Evolutionary conservation across 495 filamentous ascomycete species (phyloP).

Genomic region (Cudoniella acicularis): DNA sequence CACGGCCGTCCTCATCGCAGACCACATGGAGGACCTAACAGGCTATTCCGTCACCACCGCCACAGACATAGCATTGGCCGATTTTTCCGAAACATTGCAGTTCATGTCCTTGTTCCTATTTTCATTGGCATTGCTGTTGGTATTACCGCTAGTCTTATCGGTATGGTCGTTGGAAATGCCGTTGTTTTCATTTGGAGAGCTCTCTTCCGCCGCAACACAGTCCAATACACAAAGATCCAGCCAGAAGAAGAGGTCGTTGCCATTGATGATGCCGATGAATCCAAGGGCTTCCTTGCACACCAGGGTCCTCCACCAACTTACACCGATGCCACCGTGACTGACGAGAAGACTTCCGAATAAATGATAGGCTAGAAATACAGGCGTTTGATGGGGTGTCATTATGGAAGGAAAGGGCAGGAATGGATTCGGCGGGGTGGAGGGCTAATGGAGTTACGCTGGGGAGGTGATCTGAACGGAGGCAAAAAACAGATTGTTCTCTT

Average conservation of each 20-base stretch:
- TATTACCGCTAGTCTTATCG: slow-evolving; percentile 47
- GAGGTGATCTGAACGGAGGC: too few relatives aligned
- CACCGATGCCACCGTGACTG: slow-evolving; percentile 13
- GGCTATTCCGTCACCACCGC: slow-evolving; percentile 19
- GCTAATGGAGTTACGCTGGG: not conserved
- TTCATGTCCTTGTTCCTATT: slow-evolving; percentile 48
- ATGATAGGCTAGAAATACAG: not conserved
- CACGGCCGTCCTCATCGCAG: slow-evolving; percentile 12
- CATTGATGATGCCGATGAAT: slow-evolving; percentile 15
- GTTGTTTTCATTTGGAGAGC: slow-evolving; percentile 43
- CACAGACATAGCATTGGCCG: slow-evolving; percentile 32
- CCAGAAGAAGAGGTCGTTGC: slow-evolving; percentile 12
- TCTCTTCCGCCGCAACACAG: slow-evolving; percentile 27
- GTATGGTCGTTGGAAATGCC: slow-evolving; percentile 47
- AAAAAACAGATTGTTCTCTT: slow-evolving; percentile 2
- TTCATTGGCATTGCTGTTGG: slow-evolving; percentile 49
- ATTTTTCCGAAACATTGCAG: slow-evolving; percentile 41
- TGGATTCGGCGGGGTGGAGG: not conserved
- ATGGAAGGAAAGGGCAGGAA: not conserved
- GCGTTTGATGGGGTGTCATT: not conserved
- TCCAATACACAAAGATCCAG: slow-evolving; percentile 9
- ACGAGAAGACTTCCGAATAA: slow-evolving; percentile 18
- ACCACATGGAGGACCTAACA: slow-evolving; percentile 7
- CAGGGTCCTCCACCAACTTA: slow-evolving; percentile 25
- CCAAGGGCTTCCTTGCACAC: slow-evolving; percentile 16